phyloP scores from a whole-genome alignment of 139 green algal genomes.

The Eudorina sp. region DNA sequence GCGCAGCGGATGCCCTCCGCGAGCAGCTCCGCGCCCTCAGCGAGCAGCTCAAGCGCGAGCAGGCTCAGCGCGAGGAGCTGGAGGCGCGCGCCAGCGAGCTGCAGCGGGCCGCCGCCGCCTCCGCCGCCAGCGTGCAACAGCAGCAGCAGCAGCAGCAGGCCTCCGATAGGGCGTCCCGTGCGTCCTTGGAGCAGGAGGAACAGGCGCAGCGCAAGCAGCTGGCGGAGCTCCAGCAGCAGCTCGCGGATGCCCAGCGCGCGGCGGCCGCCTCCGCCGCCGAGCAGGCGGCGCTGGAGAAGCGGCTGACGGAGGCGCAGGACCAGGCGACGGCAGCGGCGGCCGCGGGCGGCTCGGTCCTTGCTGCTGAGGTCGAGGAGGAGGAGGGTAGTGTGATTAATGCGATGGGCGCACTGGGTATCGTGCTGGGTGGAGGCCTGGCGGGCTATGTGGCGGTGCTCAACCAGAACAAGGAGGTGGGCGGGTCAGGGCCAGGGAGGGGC shows the following conservation, averaged over 20 bases:
- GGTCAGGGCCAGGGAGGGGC: too few relatives aligned
- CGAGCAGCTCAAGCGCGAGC: constrained; percentile 40
- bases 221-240: constrained; percentile 29
- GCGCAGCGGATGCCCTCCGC: not conserved
- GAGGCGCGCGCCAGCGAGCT: constrained; percentile 1
- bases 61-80: constrained; percentile 13
- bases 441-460: constrained; percentile 60
- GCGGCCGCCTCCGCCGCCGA: not conserved
- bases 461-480: constrained; percentile 55
- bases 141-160: not conserved
- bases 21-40: constrained; percentile 41
- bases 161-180: too few relatives aligned
- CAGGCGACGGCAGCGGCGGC: not conserved
- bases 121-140: not conserved
- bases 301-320: not conserved
- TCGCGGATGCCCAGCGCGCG: constrained; percentile 3
- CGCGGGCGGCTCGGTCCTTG: not conserved
- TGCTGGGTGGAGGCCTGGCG: constrained; percentile 53
- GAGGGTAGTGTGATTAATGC: not conserved
- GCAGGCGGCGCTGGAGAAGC: constrained; percentile 27
- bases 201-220: constrained; percentile 15
- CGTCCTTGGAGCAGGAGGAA: not conserved
- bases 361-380: not conserved
- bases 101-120: not conserved
- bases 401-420: constrained; percentile 52